Percentiles rank a stretch among this genome's conserved stretches.
These are phyloP conservation scores for Ogataea glucozyma DNA, from an alignment of 805 yeast species.

Conservation along the genomic window DNA sequence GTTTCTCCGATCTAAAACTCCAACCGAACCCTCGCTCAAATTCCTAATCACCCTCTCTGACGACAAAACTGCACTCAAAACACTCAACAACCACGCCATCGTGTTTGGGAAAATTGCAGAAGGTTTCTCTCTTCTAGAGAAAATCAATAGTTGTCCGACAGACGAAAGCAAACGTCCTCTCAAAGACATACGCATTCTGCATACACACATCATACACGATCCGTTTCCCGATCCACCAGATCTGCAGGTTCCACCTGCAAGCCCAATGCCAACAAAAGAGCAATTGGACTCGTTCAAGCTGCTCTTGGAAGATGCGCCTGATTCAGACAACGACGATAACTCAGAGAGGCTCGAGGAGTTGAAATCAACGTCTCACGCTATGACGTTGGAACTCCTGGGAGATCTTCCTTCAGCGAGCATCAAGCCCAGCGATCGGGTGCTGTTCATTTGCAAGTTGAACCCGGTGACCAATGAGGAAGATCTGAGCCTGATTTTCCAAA, in stretches of 20 bases:
- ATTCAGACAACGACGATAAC: slow-evolving; percentile 21
- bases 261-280: slow-evolving; percentile 40
- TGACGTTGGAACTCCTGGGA: slow-evolving; percentile 63
- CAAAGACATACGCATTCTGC: slow-evolving; percentile 52
- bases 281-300: slow-evolving; percentile 36
- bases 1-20: slow-evolving; percentile 11
- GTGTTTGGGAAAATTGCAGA: slow-evolving; percentile 56
- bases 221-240: slow-evolving; percentile 46
- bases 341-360: slow-evolving; percentile 19
- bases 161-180: slow-evolving; percentile 46
- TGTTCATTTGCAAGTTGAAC: slow-evolving; percentile 65
- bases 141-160: slow-evolving; percentile 40
- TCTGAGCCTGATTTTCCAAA: slow-evolving; percentile 53
- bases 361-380: slow-evolving; percentile 52
- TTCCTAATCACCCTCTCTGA: slow-evolving; percentile 40
- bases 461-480: slow-evolving; percentile 62
- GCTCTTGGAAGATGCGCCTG: slow-evolving; percentile 27
- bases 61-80: slow-evolving; percentile 27
- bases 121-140: slow-evolving; percentile 48
- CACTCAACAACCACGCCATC: slow-evolving; percentile 23
- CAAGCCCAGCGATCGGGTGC: slow-evolving; percentile 59
- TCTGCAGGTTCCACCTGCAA: slow-evolving; percentile 22
- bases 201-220: slow-evolving; percentile 51
- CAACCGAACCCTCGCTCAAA: slow-evolving; percentile 34
- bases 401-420: slow-evolving; percentile 60